Base-by-base conservation (phyloP, 768 basidiomycete species). In the Tulasnella sp. region DNA sequence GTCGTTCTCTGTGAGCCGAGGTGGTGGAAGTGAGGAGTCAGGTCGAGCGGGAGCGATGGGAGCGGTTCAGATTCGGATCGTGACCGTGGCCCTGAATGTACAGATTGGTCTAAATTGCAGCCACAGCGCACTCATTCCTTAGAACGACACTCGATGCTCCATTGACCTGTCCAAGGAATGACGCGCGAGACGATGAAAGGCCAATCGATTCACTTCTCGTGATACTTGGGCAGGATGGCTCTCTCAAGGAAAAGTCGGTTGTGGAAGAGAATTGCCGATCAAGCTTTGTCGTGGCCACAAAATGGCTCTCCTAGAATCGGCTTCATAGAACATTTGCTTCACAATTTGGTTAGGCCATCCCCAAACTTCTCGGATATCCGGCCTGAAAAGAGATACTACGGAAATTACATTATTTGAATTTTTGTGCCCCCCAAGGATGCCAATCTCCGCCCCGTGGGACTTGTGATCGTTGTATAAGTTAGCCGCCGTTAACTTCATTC, bases 21-120 rank as follows among this genome's bases (percentile, higher is more conserved):
- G 62, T 68, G 62, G 62, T 68, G 62, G 62, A 14, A 68, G 62
- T 68, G 62, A 68, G 62, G 62, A 68, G 62, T 68, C 62, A 68
- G 27, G 62, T 68, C 62, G 62, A 68, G 31, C 62, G 62, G 62
- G 62, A 68, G 62, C 31, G 62, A 34, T 68, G 62, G 62, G 27
- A 27, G 62, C 12, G 62, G 62, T 68, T 34, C 62, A 68, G 62
- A 68, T 68, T 68, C 34, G 62, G 27, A 68, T 68, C 62, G 62
- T 27, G 62, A 27, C 62, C 31, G 27, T 18, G 34, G 62, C 62
- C 62, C 62, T 68, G 62, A 68, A 68, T 68, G 27, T 27, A 68
- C 31, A 34, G 2, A 31, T 68, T 14, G 62, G 62, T 68, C 31
- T 68, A 68, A 68, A 68, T 68, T 68, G 34, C 52, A 52, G 24